Base-by-base conservation (phyloP, 768 basidiomycete species). In the Suillus sp. region DNA sequence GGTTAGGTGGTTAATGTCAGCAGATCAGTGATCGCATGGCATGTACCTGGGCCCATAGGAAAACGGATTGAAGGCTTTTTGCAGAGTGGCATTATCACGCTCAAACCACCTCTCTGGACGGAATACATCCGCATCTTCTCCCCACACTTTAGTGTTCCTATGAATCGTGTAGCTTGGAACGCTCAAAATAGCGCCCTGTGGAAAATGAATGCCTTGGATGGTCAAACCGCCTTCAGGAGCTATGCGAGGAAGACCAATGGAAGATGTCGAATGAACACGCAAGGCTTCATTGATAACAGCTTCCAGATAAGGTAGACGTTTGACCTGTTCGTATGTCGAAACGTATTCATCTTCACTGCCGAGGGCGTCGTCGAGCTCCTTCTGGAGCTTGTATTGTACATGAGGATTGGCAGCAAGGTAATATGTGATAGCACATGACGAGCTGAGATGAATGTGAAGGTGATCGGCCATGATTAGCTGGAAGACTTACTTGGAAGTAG, bases 91-190 rank as follows among this genome's bases (percentile, higher is more conserved):
- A 65, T 82, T 75, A 70, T 91, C 86, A 51, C 81, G 76, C 69
- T 92, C 92, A 65, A 94, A 86, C 92, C 92, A 96, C 34, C 95
- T 80, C 69, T 96, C 94, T 0, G 93, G 94, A 40, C 92, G 77
- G 79, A 83, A 96, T 7, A 68, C 82, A 45, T 91, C 88, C 32
- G 83, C 79, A 70, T 96, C 93, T 6, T 84, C 81, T 7, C 95
- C 95, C 95, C 95, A 96, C 1, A 89, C 81, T 1, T 64, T 69
- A 47, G 74, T 69, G 70, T 93, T 85, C 32, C 92, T 87, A 72
- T 96, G 93, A 58, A 95, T 89, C 3, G 92, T 86, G 74, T 88
- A 95, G 55, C 86, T 89, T 27, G 94, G 93, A 4, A 93, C 91
- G 56, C 88, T 90, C 62, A 94, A 80, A 40, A 93, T 78, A 1